phyloP scores from a whole-genome alignment of 495 filamentous ascomycete species.

The Penicillium coprophilum region DNA sequence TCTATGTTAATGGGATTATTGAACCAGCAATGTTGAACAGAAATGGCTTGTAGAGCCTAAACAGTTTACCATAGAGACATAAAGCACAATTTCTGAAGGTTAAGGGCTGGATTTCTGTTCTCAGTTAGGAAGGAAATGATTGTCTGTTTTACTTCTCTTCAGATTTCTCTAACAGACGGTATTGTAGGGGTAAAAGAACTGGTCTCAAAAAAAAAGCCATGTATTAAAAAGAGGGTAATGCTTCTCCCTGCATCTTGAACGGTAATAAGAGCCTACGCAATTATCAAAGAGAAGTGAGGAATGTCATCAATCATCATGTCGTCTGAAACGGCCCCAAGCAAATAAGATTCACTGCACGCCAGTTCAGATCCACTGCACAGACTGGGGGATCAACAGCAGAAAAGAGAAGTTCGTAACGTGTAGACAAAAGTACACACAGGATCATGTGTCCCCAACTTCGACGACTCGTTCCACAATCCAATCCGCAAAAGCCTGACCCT shows the following conservation, averaged over 20 bases:
- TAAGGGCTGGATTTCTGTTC: too few relatives aligned
- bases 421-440: neutral
- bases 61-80: too few relatives aligned
- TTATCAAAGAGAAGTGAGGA: neutral
- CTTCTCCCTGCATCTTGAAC: neutral
- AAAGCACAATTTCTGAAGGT: too few relatives aligned
- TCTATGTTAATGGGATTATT: neutral
- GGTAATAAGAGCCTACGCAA: neutral
- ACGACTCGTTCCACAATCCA: conserved; percentile 45
- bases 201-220: neutral
- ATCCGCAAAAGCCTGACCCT: conserved; percentile 46
- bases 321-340: neutral
- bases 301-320: conserved; percentile 15
- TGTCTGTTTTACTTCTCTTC: too few relatives aligned
- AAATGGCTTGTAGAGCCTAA: neutral
- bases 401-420: neutral
- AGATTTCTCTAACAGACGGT: neutral
- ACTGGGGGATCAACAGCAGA: neutral
- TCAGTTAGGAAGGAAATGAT: too few relatives aligned
- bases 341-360: neutral
- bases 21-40: neutral
- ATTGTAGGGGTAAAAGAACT: neutral
- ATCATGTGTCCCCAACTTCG: conserved; percentile 39
- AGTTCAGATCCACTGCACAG: neutral
- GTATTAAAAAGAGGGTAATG: conserved; percentile 6